A percentile compares a stretch with the other conserved stretches of the same genome.
Conservation (phyloP, 805 yeast genomes). For the Yarrowia bubula region DNA sequence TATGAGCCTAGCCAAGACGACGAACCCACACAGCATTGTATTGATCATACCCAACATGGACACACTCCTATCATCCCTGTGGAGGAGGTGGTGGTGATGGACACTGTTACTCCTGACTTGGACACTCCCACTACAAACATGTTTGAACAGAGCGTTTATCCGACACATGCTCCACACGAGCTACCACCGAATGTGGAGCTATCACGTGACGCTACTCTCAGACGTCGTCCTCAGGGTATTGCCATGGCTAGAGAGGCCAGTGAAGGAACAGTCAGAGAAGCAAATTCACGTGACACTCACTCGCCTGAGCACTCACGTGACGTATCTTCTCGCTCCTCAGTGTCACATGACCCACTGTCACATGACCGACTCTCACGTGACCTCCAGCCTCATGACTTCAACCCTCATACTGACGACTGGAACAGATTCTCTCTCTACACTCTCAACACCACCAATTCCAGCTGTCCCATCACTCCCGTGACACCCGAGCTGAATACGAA, state of each 20-base stretch:
- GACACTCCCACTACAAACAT: too few relatives aligned
- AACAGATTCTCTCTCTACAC: neutral
- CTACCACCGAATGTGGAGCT: neutral
- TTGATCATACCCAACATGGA: too few relatives aligned
- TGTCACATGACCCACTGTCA: neutral
- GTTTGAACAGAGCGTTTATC: too few relatives aligned
- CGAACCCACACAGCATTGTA: too few relatives aligned
- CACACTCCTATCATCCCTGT: too few relatives aligned
- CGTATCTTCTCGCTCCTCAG: neutral
- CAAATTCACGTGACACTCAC: neutral
- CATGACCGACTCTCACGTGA: neutral
- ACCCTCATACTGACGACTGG: neutral
- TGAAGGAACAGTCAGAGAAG: neutral
- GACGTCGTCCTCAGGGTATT: neutral
- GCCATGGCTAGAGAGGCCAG: neutral
- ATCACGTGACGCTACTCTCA: neutral
- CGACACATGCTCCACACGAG: neutral
- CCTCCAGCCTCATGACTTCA: neutral
- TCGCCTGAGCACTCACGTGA: neutral
- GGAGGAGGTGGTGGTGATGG: too few relatives aligned
- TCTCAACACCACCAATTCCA: conserved; percentile 2
- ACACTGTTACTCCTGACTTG: too few relatives aligned
- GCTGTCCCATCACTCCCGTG: conserved; percentile 11
- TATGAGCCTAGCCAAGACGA: neutral
- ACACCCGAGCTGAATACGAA: neutral